These are phyloP conservation scores for Pulveroboletus sp. DNA, from an alignment of 768 basidiomycete species.

Conservation along the genomic window DNA sequence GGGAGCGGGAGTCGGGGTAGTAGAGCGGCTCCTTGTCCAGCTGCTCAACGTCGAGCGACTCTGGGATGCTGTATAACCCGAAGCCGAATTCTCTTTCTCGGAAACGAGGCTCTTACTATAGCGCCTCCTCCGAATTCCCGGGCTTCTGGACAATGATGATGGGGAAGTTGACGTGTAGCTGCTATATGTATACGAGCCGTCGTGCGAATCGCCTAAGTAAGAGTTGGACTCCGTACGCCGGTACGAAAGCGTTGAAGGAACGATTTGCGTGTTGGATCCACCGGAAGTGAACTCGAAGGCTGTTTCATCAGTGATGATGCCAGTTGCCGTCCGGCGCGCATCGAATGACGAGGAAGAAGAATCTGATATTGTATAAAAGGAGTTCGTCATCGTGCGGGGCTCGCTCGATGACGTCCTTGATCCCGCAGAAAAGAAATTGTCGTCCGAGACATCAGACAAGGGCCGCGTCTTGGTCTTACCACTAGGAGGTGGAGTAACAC, in stretches of 20 bases:
- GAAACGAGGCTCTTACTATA: conserved; percentile 39
- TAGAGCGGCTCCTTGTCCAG: conserved; percentile 33
- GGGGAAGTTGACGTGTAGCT: conserved; percentile 41
- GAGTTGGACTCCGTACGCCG: conserved; percentile 52
- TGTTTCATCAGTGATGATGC: conserved; percentile 37
- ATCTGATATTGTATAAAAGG: conserved; percentile 34
- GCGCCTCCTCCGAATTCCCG: conserved; percentile 53
- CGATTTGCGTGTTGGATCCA: conserved; percentile 40
- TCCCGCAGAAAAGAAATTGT: conserved; percentile 45
- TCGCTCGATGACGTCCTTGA: conserved; percentile 32
- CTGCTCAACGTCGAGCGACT: conserved; percentile 33
- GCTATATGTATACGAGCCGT: conserved; percentile 33
- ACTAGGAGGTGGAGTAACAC: conserved; percentile 45
- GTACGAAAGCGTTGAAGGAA: conserved; percentile 50
- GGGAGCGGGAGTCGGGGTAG: conserved; percentile 31
- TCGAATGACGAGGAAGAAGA: conserved; percentile 33
- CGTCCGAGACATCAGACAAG: conserved; percentile 37
- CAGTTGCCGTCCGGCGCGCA: conserved; percentile 27
- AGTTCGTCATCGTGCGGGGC: conserved; percentile 24
- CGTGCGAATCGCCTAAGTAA: conserved; percentile 53
- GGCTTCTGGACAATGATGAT: conserved; percentile 53
- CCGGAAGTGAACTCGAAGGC: conserved; percentile 37
- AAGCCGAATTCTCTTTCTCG: conserved; percentile 54
- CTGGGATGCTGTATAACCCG: conserved; percentile 32
- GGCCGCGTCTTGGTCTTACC: conserved; percentile 29